These are phyloP conservation scores for Leptodermis oblonga DNA, from an alignment of 257 asterid species.

Conservation along the genomic window DNA sequence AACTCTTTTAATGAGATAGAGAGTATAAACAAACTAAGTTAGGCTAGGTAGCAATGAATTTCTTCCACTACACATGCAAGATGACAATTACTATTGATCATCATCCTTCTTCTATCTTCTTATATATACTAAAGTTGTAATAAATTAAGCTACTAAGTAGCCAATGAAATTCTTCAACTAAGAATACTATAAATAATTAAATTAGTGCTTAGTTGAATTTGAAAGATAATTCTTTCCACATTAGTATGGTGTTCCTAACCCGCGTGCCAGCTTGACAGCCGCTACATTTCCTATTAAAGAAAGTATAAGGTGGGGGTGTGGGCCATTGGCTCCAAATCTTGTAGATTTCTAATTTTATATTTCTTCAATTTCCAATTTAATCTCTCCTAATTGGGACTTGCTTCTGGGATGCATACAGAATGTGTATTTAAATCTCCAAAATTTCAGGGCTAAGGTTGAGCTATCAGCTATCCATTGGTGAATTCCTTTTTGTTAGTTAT, in stretches of 20 bases:
- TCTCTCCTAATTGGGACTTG: not conserved
- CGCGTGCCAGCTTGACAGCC: constrained; percentile 35
- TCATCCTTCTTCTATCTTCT: not conserved
- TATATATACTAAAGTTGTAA: too few relatives aligned
- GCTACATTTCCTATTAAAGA: constrained; percentile 24
- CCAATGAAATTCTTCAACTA: too few relatives aligned
- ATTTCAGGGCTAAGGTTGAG: not conserved
- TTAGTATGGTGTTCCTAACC: constrained; percentile 19
- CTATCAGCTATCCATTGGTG: not conserved
- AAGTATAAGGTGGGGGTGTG: constrained; percentile 12
- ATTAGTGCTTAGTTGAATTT: not conserved
- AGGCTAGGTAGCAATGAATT: too few relatives aligned
- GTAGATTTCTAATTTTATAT: too few relatives aligned
- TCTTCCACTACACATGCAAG: too few relatives aligned
- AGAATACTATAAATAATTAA: too few relatives aligned
- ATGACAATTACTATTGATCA: constrained; percentile 10
- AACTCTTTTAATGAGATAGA: too few relatives aligned
- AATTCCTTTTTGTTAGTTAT: too few relatives aligned
- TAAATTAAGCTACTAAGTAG: too few relatives aligned
- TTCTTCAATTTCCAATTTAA: not conserved
- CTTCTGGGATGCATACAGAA: not conserved
- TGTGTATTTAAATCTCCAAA: not conserved
- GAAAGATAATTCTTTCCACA: constrained; percentile 39
- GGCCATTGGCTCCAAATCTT: too few relatives aligned
- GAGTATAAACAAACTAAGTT: too few relatives aligned